Evolutionary conservation across 306 rosid genomes (phyloP).

Genomic region (Cicer yamashitae): DNA sequence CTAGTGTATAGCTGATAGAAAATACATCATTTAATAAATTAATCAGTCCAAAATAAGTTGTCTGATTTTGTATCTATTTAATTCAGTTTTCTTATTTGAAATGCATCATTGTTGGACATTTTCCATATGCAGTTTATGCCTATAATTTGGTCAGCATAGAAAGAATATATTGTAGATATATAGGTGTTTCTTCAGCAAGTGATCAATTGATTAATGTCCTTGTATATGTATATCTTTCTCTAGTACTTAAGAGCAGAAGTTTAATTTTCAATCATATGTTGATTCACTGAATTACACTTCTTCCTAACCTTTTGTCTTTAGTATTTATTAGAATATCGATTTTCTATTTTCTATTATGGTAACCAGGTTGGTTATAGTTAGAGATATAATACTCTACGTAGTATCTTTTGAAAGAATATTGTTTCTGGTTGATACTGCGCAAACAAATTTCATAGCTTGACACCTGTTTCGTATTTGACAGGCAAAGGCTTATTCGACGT

Average conservation of each 20-base stretch:
- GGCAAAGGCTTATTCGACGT: conserved; percentile 81
- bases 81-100: conserved; percentile 24
- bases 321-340: background rate
- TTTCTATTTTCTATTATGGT: conserved; percentile 20
- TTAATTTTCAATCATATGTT: conserved; percentile 28
- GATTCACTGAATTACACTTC: conserved; percentile 6
- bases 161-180: conserved; percentile 19
- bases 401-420: conserved; percentile 20
- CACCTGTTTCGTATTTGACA: conserved; percentile 49
- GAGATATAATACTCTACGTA: background rate
- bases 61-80: background rate
- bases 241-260: conserved; percentile 9
- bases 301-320: conserved; percentile 7
- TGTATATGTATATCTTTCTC: background rate
- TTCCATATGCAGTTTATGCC: conserved; percentile 10
- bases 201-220: background rate
- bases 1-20: conserved; percentile 8
- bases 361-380: background rate
- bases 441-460: conserved; percentile 24
- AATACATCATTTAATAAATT: conserved; percentile 10
- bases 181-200: conserved; percentile 1
- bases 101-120: conserved; percentile 26
- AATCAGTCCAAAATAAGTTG: conserved; percentile 9
- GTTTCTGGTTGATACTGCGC: conserved; percentile 23
- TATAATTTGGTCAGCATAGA: background rate